A percentile compares a stretch with the other conserved stretches of the same genome.
Evolutionary conservation across 2,329 filamentous ascomycete genomes (phyloP).

Genomic region (Orbilia ellipsospora): DNA sequence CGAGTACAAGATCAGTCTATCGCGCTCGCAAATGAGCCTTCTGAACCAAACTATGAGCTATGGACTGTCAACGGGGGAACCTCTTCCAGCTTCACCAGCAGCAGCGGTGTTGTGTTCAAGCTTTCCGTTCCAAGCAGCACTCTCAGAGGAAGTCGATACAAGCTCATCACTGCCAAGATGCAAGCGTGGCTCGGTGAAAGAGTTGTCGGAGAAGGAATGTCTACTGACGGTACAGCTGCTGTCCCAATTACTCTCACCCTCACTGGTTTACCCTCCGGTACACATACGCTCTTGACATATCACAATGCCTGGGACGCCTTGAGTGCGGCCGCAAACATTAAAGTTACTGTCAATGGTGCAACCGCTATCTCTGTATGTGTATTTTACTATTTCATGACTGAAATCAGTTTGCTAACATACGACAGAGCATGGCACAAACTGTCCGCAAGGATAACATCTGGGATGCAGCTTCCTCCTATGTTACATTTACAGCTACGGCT

Average conservation of each 20-base stretch:
- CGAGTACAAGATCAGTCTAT: conserved; percentile 19
- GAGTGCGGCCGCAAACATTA: conserved; percentile 56
- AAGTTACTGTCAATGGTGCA: conserved; percentile 59
- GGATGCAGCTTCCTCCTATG: conserved; percentile 60
- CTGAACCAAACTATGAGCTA: conserved; percentile 16
- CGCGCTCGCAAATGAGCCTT: conserved; percentile 8
- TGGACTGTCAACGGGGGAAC: conserved; percentile 25
- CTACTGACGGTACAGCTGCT: conserved; percentile 57
- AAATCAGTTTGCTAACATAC: background rate
- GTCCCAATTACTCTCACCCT: conserved; percentile 59
- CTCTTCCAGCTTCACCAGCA: conserved; percentile 4
- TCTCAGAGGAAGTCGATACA: conserved; percentile 59
- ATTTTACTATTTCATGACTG: background rate
- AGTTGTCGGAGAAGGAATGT: conserved; percentile 60
- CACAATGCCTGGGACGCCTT: conserved; percentile 61
- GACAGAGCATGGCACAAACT: conserved; percentile 57
- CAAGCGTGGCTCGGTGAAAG: conserved; percentile 60
- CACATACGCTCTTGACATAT: conserved; percentile 60
- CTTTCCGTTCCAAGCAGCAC: conserved; percentile 41
- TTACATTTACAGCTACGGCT: conserved; percentile 58
- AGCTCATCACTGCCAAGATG: conserved; percentile 58
- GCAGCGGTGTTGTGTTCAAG: conserved; percentile 14
- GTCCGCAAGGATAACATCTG: conserved; percentile 60
- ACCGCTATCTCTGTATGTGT: conserved; percentile 25
- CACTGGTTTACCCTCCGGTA: conserved; percentile 59